Percentiles rank a stretch among this genome's conserved stretches.
phyloP scores from a whole-genome alignment of 2,329 filamentous ascomycete species.

The Scolecobasidium constrictum region DNA sequence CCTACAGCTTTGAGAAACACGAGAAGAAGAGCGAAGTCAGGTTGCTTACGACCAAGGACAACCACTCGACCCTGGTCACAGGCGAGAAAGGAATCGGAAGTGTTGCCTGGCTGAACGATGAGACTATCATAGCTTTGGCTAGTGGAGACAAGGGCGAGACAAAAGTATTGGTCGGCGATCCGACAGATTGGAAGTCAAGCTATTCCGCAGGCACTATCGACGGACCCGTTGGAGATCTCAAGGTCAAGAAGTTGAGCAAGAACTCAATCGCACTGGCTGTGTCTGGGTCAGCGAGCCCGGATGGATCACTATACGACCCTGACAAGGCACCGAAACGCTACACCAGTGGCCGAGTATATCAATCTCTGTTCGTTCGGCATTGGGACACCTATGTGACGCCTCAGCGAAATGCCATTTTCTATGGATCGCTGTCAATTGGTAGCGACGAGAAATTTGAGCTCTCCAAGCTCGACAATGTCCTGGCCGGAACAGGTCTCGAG shows the following conservation, averaged over 20 bases:
- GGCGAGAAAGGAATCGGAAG: constrained; percentile 56
- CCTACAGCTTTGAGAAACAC: constrained; percentile 72
- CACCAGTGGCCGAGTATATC: constrained; percentile 61
- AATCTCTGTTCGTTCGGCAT: constrained; percentile 65
- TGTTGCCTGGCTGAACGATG: constrained; percentile 64
- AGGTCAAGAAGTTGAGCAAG: constrained; percentile 28
- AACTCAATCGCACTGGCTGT: constrained; percentile 34
- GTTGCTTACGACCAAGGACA: constrained; percentile 57
- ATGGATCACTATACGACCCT: constrained; percentile 59
- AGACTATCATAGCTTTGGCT: constrained; percentile 48
- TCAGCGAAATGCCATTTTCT: constrained; percentile 63
- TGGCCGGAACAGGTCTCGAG: constrained; percentile 48
- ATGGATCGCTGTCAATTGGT: constrained; percentile 44
- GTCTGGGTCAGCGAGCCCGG: constrained; percentile 52
- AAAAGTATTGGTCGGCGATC: constrained; percentile 22
- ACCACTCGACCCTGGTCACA: constrained; percentile 54
- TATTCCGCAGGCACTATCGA: constrained; percentile 33
- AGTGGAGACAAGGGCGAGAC: constrained; percentile 31
- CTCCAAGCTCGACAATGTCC: constrained; percentile 48
- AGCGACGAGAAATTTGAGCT: constrained; percentile 24
- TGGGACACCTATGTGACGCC: constrained; percentile 69
- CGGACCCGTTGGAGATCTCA: constrained; percentile 37
- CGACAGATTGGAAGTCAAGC: constrained; percentile 21
- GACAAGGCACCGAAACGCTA: constrained; percentile 47
- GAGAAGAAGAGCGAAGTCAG: constrained; percentile 55